Evolutionary conservation across 768 basidiomycete genomes (phyloP).

Genomic region (Termitomyces sp.): DNA sequence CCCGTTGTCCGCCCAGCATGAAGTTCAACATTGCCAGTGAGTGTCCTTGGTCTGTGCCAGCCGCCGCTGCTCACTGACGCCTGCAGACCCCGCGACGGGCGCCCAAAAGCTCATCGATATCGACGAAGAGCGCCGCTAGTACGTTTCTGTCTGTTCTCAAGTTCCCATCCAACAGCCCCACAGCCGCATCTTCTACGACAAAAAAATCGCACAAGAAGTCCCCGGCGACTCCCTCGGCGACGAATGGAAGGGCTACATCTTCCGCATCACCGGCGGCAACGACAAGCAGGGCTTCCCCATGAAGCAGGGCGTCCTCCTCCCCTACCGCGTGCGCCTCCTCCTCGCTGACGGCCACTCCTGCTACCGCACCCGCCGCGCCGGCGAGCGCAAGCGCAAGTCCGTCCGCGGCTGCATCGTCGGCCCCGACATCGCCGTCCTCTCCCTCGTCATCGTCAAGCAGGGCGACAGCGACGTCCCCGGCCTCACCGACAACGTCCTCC

Average conservation of each 20-base stretch:
- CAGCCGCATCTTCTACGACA: conserved; percentile 95
- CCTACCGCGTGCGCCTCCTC: conserved; percentile 89
- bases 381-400: conserved; percentile 98
- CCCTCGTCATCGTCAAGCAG: conserved; percentile 93
- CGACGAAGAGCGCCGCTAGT: conserved; percentile 88
- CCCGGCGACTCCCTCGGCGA: conserved; percentile 86
- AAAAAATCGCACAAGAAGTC: conserved; percentile 95
- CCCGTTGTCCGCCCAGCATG: conserved; percentile 52
- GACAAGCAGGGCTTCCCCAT: conserved; percentile 99
- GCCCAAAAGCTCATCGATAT: conserved; percentile 94
- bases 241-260: conserved; percentile 95
- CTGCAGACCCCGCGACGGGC: conserved; percentile 89
- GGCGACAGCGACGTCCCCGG: conserved; percentile 88
- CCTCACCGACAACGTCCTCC: conserved; percentile 86
- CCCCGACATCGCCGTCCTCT: conserved; percentile 92
- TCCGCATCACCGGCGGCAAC: conserved; percentile 97
- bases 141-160: conserved; percentile 22
- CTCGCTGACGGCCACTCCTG: conserved; percentile 97
- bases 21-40: conserved; percentile 97
- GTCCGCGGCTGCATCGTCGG: conserved; percentile 98
- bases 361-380: conserved; percentile 87
- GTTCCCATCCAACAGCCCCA: not conserved
- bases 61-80: not conserved
- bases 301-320: conserved; percentile 98
- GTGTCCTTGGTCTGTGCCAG: conserved; percentile 21